These are phyloP conservation scores for Pilaira anomala DNA, from an alignment of 192 early-diverging fungal genomes.

Conservation along the genomic window DNA sequence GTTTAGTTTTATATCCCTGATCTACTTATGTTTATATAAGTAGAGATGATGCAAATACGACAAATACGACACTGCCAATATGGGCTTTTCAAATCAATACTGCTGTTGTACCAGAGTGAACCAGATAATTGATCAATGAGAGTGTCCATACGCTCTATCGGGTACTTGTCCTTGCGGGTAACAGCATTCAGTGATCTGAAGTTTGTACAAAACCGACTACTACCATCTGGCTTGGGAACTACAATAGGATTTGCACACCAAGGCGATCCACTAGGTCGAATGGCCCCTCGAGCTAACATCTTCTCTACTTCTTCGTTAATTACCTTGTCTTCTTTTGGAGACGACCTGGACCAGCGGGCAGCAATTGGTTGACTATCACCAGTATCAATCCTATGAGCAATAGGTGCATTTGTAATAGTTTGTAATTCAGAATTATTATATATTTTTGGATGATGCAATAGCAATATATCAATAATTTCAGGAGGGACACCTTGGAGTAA, in stretches of 20 bases:
- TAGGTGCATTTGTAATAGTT: neutral
- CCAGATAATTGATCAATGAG: no score
- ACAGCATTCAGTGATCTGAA: slow-evolving; percentile 49
- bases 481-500: no score
- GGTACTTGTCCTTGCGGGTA: slow-evolving; percentile 47
- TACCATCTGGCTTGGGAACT: slow-evolving; percentile 46
- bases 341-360: neutral
- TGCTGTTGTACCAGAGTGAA: no score
- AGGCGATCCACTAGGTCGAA: slow-evolving; percentile 29
- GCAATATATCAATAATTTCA: no score
- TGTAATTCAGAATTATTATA: neutral
- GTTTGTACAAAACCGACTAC: slow-evolving; percentile 42
- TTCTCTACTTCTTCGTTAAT: slow-evolving; percentile 13
- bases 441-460: no score
- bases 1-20: no score
- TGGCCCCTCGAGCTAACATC: slow-evolving; percentile 26
- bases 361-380: neutral
- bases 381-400: neutral
- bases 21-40: no score
- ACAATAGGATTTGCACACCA: slow-evolving; percentile 38
- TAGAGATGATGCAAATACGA: no score
- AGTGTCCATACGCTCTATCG: no score
- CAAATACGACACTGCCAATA: no score
- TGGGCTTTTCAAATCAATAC: no score
- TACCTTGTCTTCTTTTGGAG: slow-evolving; percentile 18